Base-by-base conservation (phyloP, 176 grass and related monocot species). In the Microstegium vimineum region DNA sequence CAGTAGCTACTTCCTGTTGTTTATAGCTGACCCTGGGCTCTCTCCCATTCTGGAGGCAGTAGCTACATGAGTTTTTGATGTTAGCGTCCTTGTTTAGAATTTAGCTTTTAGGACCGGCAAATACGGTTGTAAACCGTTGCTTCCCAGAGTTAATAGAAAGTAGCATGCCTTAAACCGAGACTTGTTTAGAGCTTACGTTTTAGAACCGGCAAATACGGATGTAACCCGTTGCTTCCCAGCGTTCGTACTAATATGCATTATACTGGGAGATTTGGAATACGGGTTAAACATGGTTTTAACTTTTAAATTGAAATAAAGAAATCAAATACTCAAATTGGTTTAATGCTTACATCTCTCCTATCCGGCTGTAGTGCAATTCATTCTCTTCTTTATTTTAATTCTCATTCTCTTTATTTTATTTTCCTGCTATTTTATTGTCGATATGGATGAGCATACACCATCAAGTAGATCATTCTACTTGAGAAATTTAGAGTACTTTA, bases 1-100 rank as follows among this genome's bases (percentile, higher is more conserved):
- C 4, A 76, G 57, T 78, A 25, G 69, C 69, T 74, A 49, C 74
- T 79, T 69, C 35, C 78, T 82, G 35, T 67, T 86, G 88, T 79
- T 71, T 78, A 86, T 86, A 83, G 47, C 74, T 86, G 46, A 74
- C 79, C 61, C 30, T 65, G 56, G 54, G 11, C 43, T 28, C 76
- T 62, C 31, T 37, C 77, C 43, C 16, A 47, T 77, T 73, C 43
- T 59, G 61, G 66, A 60, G 67, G 83, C 61, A 62, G 66, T 26
- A 77, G 35, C 41, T 81, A 69, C 63, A 59, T 66, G 72, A 37
- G 2, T 69, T 20, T 75, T 57, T 77, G 22, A 61, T 37, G 8
- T 41, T 36, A 68, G 74, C n/a, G 18, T 31, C 88, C 66, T 68
- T 86, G 17, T 86, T 82, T 78, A 78, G 67, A 51, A 34, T 6